Percentiles rank a stretch among this genome's conserved stretches.
These are phyloP conservation scores for Acephala macrosclerotiorum DNA, from an alignment of 2,329 filamentous ascomycete genomes.

Conservation along the genomic window DNA sequence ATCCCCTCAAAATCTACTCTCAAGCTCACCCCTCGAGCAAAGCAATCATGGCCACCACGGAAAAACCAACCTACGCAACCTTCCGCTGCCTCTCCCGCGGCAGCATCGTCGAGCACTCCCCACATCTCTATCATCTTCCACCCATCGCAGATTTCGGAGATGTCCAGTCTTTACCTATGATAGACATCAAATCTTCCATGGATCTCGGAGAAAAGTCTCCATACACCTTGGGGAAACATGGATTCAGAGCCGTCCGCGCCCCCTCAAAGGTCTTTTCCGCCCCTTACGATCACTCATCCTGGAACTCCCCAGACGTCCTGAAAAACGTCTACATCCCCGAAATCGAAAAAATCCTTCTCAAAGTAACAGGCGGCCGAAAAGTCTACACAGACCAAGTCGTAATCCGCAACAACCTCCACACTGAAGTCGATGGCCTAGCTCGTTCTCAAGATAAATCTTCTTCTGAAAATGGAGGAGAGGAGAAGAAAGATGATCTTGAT, in stretches of 20 bases:
- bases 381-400: slow-evolving; percentile 40
- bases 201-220: slow-evolving; percentile 1
- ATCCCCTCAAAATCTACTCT: background rate
- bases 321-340: slow-evolving; percentile 40
- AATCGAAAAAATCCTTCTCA: slow-evolving; percentile 38
- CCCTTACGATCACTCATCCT: slow-evolving; percentile 33
- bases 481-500: background rate
- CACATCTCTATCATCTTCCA: slow-evolving; percentile 25
- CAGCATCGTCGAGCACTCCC: slow-evolving; percentile 2
- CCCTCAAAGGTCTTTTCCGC: slow-evolving; percentile 35
- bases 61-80: slow-evolving; percentile 11
- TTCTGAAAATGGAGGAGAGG: background rate
- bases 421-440: slow-evolving; percentile 37
- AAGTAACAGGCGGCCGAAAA: slow-evolving; percentile 40
- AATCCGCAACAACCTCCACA: slow-evolving; percentile 36
- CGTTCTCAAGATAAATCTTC: slow-evolving; percentile 32
- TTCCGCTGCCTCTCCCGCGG: slow-evolving; percentile 18
- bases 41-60: background rate
- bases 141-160: slow-evolving; percentile 19
- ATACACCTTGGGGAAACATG: slow-evolving; percentile 24
- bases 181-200: slow-evolving; percentile 8
- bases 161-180: slow-evolving; percentile 13
- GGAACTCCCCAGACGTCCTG: slow-evolving; percentile 37
- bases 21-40: background rate
- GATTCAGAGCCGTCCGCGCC: slow-evolving; percentile 32